Evolutionary conservation across 345 rosid genomes (phyloP).

Genomic region (Ceriops tagal): DNA sequence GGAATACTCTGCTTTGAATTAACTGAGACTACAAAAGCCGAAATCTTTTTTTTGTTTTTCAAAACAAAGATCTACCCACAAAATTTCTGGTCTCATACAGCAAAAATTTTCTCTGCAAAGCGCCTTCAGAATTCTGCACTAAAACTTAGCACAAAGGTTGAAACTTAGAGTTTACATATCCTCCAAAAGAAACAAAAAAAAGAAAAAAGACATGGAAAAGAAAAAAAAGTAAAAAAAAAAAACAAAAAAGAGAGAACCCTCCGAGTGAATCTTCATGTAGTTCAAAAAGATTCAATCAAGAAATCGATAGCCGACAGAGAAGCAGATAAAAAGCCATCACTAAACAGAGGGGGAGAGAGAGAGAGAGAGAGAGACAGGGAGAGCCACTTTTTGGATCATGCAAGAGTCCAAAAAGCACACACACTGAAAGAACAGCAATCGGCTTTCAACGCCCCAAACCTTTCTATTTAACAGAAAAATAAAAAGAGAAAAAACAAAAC

Average conservation of each 20-base stretch:
- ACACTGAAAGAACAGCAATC: constrained; percentile 26
- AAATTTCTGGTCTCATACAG: not conserved
- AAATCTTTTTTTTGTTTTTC: not conserved
- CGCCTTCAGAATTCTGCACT: not conserved
- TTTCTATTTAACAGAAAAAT: not conserved
- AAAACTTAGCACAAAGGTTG: not conserved
- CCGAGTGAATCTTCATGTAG: constrained; percentile 26
- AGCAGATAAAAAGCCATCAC: constrained; percentile 35
- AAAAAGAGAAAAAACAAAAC: not conserved
- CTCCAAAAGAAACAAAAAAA: not conserved
- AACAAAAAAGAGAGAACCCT: not conserved
- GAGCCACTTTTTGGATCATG: constrained; percentile 39
- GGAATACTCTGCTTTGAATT: constrained; percentile 1
- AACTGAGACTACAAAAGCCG: not conserved
- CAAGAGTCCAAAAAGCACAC: constrained; percentile 41
- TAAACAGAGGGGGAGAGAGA: constrained; percentile 14
- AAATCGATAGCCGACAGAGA: constrained; percentile 44
- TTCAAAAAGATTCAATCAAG: constrained; percentile 44
- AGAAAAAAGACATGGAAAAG: not conserved
- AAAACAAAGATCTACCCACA: not conserved
- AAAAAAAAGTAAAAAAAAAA: not conserved
- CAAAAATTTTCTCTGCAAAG: not conserved
- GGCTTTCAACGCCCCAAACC: constrained; percentile 7
- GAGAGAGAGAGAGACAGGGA: constrained; percentile 13
- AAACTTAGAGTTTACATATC: not conserved